phyloP scores from a whole-genome alignment of 768 basidiomycete species.

The Pleurotus ostreatus region DNA sequence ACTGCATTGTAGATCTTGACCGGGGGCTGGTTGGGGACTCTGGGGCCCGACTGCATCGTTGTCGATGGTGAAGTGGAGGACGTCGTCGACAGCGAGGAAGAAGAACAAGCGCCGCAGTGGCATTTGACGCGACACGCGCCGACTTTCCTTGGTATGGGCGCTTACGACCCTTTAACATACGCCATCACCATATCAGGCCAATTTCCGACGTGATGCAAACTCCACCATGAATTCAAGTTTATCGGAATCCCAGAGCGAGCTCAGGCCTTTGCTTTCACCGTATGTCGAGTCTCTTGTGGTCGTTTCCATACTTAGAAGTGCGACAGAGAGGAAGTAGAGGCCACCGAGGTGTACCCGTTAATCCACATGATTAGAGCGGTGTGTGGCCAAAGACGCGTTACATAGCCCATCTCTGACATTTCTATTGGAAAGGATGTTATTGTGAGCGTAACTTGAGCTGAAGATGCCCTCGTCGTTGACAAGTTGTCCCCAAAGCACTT shows the following conservation, averaged over 20 bases:
- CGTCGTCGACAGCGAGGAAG: slow-evolving; percentile 21
- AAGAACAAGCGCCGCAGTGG: slow-evolving; percentile 11
- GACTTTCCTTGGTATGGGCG: slow-evolving; percentile 6
- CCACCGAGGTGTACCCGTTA: slow-evolving; percentile 70
- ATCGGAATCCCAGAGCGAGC: slow-evolving; percentile 38
- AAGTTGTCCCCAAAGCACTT: slow-evolving; percentile 5
- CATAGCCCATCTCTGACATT: slow-evolving; percentile 11
- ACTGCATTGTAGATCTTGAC: slow-evolving; percentile 94
- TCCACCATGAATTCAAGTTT: slow-evolving; percentile 16
- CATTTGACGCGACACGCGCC: slow-evolving; percentile 6
- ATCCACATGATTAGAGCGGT: slow-evolving; percentile 76
- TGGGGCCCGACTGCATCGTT: slow-evolving; percentile 44
- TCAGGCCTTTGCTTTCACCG: slow-evolving; percentile 39
- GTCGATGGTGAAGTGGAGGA: slow-evolving; percentile 20
- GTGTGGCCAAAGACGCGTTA: slow-evolving; percentile 18
- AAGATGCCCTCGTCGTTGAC: not conserved
- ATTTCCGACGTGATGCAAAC: not conserved
- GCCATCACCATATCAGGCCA: not conserved
- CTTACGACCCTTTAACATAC: not conserved
- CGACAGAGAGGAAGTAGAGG: slow-evolving; percentile 46
- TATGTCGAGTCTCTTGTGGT: slow-evolving; percentile 21
- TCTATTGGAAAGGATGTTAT: slow-evolving; percentile 49
- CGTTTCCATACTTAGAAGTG: slow-evolving; percentile 1
- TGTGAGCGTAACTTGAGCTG: slow-evolving; percentile 30
- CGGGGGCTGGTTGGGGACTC: slow-evolving; percentile 40